Evolutionary conservation across 116 monocot species (phyloP), one percentile per base, ranked within the genome.

Genomic region (Cymodocea nodosa): DNA sequence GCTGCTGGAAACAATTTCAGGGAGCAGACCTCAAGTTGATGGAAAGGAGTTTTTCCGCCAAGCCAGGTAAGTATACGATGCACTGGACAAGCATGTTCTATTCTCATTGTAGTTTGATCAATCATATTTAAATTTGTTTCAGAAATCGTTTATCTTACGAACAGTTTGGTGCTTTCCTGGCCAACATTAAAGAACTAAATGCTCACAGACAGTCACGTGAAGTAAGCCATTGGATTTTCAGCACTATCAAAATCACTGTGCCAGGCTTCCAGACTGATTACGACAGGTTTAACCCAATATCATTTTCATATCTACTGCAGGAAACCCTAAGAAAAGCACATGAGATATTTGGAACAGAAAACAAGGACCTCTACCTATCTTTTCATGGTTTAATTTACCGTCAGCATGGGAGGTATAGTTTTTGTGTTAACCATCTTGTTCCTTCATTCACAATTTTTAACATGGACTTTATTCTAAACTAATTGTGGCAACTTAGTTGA

Each of bases 121-220:
- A 11, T 56, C 5, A 62, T 37, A 36, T 62, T 62, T n/a, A 39
- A 30, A 20, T 79, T 1, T 56, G 15, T 78, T 68, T 65, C 66
- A 97, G 95, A 87, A 85, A 69, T 63, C 83, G 88, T 35, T 81
- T 97, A 56, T 83, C 95, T 23, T 97, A 85, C 52, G 95, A 90
- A 66, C 91, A 97, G 71, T 97, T 97, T 78, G 85, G 79, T 70
- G 81, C 91, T 36, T 91, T 97, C 77, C 69, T 97, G 59, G 85
- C 87, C 2, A 97, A 85, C 58, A 97, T 97, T 52, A 97, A 97
- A 78, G 95, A 97, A 62, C 79, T 97, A 36, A 97, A 97, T 85
- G 78, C 91, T 58, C 85, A 87, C 35, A 87, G 65, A 56, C 87
- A 90, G 60, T 82, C 95, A 50, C 81, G 88, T 12, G 87, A 97